These are phyloP conservation scores for Salisapilia sapeloensis DNA, from an alignment of 352 stramenopile species.

Conservation along the genomic window DNA sequence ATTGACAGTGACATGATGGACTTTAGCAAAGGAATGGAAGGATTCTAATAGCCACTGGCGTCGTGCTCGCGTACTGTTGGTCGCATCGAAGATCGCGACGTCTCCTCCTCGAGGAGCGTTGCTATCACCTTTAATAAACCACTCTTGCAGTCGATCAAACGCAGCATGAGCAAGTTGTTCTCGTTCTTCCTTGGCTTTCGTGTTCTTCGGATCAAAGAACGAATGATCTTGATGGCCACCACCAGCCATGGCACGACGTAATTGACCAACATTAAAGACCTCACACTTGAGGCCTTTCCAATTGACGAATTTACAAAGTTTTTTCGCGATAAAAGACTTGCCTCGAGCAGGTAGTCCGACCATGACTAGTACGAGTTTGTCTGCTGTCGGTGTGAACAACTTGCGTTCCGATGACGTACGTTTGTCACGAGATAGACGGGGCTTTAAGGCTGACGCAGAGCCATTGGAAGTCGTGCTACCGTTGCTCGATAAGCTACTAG, in stretches of 20 bases:
- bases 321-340: conserved; percentile 94
- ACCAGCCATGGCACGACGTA: conserved; percentile 68
- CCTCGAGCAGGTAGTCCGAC: conserved; percentile 87
- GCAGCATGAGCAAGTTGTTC: conserved; percentile 68
- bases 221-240: conserved; percentile 55
- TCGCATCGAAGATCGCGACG: conserved; percentile 83
- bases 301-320: conserved; percentile 62
- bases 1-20: conserved; percentile 58
- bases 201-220: conserved; percentile 89
- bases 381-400: conserved; percentile 60
- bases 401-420: conserved; percentile 49
- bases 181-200: conserved; percentile 45
- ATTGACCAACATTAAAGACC: conserved; percentile 93
- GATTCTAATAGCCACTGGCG: conserved; percentile 33
- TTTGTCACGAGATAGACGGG: conserved; percentile 5
- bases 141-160: conserved; percentile 44
- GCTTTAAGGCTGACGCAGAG: too few relatives aligned
- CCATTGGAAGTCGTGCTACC: too few relatives aligned
- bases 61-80: conserved; percentile 70
- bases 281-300: conserved; percentile 66
- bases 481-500: too few relatives aligned
- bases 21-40: conserved; percentile 33
- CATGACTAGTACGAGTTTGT: conserved; percentile 94
- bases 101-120: conserved; percentile 31
- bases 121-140: conserved; percentile 17